Evolutionary conservation across 495 filamentous ascomycete species (phyloP).

Genomic region (Aspergillus leporis): DNA sequence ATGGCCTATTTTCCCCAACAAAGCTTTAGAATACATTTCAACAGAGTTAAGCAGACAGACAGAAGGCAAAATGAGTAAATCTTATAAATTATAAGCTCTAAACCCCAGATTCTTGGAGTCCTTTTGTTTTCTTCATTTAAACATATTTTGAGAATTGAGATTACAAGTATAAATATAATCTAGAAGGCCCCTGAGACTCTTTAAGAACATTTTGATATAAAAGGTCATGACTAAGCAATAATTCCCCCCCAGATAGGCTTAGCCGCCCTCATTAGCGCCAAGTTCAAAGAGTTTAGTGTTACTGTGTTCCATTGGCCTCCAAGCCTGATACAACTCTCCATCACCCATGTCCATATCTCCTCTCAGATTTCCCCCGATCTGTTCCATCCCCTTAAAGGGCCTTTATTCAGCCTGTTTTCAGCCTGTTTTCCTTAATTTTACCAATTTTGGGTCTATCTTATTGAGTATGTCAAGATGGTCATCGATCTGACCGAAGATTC

Average conservation of each 20-base stretch:
- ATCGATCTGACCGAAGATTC: slow-evolving; percentile 30
- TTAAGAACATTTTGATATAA: background rate
- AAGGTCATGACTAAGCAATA: slow-evolving; percentile 9
- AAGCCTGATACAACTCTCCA: background rate
- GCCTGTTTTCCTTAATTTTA: background rate
- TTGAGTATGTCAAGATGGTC: slow-evolving; percentile 10
- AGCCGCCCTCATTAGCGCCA: background rate
- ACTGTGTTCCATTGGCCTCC: background rate
- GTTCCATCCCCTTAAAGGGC: background rate
- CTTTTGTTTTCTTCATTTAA: background rate
- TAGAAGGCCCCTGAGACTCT: background rate
- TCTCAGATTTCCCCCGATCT: background rate
- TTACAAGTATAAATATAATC: too few relatives aligned
- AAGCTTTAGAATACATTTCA: background rate
- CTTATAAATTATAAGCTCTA: too few relatives aligned
- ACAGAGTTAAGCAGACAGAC: too few relatives aligned
- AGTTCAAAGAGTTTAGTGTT: background rate
- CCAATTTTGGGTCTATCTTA: background rate
- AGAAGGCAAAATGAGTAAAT: too few relatives aligned
- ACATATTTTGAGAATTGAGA: too few relatives aligned
- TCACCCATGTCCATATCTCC: background rate
- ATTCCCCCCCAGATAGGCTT: slow-evolving; percentile 3
- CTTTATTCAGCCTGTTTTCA: background rate
- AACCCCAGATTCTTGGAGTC: background rate
- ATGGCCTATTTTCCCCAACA: background rate